Base-by-base conservation (phyloP, 345 rosid genomes). In the rapeseed (Brassica napus) region DNA sequence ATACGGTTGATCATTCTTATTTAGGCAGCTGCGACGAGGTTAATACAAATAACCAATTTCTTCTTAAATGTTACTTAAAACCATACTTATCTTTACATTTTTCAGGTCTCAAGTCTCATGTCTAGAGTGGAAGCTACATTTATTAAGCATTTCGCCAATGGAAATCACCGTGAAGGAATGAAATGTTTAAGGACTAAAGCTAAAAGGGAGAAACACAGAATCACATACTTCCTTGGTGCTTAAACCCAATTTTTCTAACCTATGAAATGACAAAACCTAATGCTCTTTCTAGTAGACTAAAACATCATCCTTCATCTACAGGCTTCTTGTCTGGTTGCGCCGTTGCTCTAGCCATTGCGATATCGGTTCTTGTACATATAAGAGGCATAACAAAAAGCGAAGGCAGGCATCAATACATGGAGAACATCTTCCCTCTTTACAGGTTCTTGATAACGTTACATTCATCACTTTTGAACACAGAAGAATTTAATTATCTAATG, bases 371-470 rank as follows among this genome's bases (percentile, higher is more conserved):
- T 71, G 71, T 91, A 73, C 97, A 86, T 62, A 85, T 86, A 9
- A 80, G 90, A 76, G 69, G 85, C 70, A 6, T 91, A 71, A 77
- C 87, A 23, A 49, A 81, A 8, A 86, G 85, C 32, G 77, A 78
- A n/a, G 97, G 89, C 3, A 39, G 86, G 3, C 77, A 78, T 30
- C 70, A 70, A 59, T 93, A 90, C 69, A 93, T 93, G 98, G 88
- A 83, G 26, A 93, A 85, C 76, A 83, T 91, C 32, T 93, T 93
- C 66, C 98, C 97, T 28, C 92, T 93, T n/a, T 90, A 92, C 77
- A 79, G 86, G 91, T 88, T 21, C 3, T 28, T 81, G 35, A 16
- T 15, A 72, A 35, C 57, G 28, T 21, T 60, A 61, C n/a, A 23
- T 73, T n/a, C 59, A 65, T 54, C 55, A 1, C 12, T 62, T 16